phyloP scores from a whole-genome alignment of 352 stramenopile species.

The Lagenidium sp. region DNA sequence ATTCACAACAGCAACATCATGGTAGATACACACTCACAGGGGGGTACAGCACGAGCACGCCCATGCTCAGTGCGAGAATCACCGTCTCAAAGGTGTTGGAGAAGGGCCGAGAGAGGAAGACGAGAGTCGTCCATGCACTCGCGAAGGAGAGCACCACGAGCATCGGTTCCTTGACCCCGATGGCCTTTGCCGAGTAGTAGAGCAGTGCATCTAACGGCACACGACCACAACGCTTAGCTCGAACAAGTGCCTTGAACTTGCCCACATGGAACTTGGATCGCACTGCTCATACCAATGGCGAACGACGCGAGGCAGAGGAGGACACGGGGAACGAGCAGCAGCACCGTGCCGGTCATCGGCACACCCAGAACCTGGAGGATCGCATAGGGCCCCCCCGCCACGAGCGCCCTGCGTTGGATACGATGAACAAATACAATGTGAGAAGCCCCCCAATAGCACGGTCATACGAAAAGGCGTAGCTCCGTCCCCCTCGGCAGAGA shows the following conservation, averaged over 20 bases:
- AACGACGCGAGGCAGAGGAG: slow-evolving; percentile 59
- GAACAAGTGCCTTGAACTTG: no score
- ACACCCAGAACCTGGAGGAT: slow-evolving; percentile 28
- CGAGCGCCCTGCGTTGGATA: slow-evolving; percentile 21
- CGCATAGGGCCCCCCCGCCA: slow-evolving; percentile 41
- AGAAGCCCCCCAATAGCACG: not conserved
- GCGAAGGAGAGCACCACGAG: slow-evolving; percentile 38
- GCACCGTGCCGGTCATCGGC: slow-evolving; percentile 21
- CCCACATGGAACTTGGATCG: no score
- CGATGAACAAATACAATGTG: no score
- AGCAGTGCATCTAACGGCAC: slow-evolving; percentile 25
- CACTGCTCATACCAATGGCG: slow-evolving; percentile 18
- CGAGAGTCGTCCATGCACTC: slow-evolving; percentile 56
- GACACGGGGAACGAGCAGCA: slow-evolving; percentile 50
- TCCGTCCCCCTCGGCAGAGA: no score
- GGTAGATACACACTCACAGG: no score
- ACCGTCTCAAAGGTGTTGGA: slow-evolving; percentile 75
- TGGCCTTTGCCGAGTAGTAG: slow-evolving; percentile 24
- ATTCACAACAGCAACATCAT: no score
- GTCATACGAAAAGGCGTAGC: no score
- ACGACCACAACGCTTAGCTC: no score
- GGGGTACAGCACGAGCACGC: no score
- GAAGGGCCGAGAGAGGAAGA: slow-evolving; percentile 68
- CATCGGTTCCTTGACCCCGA: slow-evolving; percentile 10
- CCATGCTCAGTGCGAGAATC: slow-evolving; percentile 46